phyloP scores from a whole-genome alignment of 2,329 filamentous ascomycete species.

The Ceratocystis papillata region DNA sequence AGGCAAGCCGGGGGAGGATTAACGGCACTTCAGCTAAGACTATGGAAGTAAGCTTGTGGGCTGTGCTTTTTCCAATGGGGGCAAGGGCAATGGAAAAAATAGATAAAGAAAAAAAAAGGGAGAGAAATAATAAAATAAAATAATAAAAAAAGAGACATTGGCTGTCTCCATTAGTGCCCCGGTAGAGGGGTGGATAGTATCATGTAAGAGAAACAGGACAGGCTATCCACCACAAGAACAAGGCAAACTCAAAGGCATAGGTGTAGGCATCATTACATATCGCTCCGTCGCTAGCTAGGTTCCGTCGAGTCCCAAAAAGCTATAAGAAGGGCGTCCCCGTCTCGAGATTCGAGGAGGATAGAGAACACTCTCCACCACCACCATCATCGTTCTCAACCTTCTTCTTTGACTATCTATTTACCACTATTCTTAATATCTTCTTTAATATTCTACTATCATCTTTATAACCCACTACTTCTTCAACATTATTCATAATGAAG shows the following conservation, averaged over 20 bases:
- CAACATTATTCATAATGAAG: slow-evolving; percentile 19
- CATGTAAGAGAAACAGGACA: not conserved
- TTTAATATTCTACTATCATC: not conserved
- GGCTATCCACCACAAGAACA: not conserved
- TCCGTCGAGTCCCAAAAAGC: not conserved
- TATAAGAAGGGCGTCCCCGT: slow-evolving; percentile 13
- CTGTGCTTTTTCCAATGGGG: not conserved
- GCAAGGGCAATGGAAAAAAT: not conserved
- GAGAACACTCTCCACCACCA: slow-evolving; percentile 1
- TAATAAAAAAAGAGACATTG: not conserved
- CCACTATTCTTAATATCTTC: not conserved
- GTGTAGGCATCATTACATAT: not conserved
- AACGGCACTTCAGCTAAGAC: not conserved
- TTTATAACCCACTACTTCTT: not conserved
- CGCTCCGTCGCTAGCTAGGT: not conserved
- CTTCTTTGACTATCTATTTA: not conserved
- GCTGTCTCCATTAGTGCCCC: not conserved
- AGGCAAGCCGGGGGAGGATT: not conserved
- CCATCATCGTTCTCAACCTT: not conserved
- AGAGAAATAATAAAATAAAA: not conserved
- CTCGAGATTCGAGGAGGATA: slow-evolving; percentile 3
- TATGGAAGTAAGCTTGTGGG: slow-evolving; percentile 9
- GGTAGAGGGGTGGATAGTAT: not conserved
- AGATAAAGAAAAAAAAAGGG: not conserved
- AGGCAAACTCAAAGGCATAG: too few species aligned